These are phyloP conservation scores for Cryptococcus hybrid DNA, from an alignment of 1,284 basidiomycete genomes.

Conservation along the genomic window DNA sequence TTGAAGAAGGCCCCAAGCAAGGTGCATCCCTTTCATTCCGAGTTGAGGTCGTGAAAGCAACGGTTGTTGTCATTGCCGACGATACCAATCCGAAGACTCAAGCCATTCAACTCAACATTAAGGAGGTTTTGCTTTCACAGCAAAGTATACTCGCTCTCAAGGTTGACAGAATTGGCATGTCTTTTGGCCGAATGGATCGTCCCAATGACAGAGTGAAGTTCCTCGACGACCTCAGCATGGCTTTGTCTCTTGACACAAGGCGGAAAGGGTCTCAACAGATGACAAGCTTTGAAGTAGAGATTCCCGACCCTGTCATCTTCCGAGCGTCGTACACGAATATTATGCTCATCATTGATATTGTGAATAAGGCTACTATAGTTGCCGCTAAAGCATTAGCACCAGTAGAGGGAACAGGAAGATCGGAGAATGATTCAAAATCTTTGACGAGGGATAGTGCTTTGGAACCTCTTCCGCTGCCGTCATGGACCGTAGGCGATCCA, in stretches of 20 bases:
- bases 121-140: conserved; percentile 85
- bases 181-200: conserved; percentile 83
- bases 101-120: conserved; percentile 81
- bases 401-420: conserved; percentile 9
- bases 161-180: conserved; percentile 87
- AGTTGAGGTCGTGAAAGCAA: conserved; percentile 88
- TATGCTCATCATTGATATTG: conserved; percentile 81
- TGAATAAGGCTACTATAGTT: conserved; percentile 81
- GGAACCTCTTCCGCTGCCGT: conserved; percentile 21
- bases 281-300: conserved; percentile 79
- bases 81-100: conserved; percentile 78
- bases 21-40: conserved; percentile 59
- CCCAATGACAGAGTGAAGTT: conserved; percentile 82
- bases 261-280: conserved; percentile 70
- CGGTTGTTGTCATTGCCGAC: conserved; percentile 84
- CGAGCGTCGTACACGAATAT: conserved; percentile 93
- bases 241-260: conserved; percentile 81
- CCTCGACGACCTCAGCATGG: conserved; percentile 88
- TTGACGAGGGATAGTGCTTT: conserved; percentile 6
- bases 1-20: conserved; percentile 26
- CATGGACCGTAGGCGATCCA: conserved; percentile 6
- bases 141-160: conserved; percentile 85
- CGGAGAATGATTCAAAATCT: background rate
- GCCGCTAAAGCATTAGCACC: conserved; percentile 33
- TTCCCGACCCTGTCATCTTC: conserved; percentile 78